Percentiles rank a stretch among this genome's conserved stretches.
Conservation (phyloP, 345 rosid species). For the Syzygium aromaticum region DNA sequence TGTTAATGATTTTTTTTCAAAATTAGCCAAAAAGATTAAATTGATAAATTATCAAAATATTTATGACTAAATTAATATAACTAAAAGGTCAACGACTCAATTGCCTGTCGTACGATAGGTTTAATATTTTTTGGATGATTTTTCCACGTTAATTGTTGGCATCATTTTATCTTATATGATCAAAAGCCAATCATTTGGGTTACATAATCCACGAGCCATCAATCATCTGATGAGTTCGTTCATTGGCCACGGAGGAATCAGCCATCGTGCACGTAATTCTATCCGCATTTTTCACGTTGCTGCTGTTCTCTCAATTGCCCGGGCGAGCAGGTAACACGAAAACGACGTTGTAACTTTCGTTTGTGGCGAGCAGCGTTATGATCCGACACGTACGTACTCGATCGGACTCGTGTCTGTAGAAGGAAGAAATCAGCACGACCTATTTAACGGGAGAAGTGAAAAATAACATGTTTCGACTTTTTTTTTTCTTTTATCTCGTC, state of each 20-base stretch:
- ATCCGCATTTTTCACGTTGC: background rate
- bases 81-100: background rate
- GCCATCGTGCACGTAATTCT: background rate
- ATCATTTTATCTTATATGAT: background rate
- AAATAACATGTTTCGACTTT: no score
- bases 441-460: background rate
- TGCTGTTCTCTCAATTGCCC: background rate
- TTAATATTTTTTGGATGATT: no score
- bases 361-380: background rate
- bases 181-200: background rate
- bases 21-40: accelerated
- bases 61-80: accelerated
- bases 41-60: background rate
- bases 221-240: background rate
- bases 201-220: background rate
- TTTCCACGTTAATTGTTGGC: background rate
- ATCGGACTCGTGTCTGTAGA: background rate
- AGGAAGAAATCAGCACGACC: background rate
- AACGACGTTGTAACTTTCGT: background rate
- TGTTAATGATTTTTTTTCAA: accelerated
- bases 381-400: background rate
- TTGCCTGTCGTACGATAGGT: accelerated
- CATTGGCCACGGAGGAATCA: background rate
- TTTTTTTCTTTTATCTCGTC: no score
- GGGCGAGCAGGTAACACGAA: background rate